phyloP scores from a whole-genome alignment of 2,329 filamentous ascomycete species.

The Elsinoe fawcettii region DNA sequence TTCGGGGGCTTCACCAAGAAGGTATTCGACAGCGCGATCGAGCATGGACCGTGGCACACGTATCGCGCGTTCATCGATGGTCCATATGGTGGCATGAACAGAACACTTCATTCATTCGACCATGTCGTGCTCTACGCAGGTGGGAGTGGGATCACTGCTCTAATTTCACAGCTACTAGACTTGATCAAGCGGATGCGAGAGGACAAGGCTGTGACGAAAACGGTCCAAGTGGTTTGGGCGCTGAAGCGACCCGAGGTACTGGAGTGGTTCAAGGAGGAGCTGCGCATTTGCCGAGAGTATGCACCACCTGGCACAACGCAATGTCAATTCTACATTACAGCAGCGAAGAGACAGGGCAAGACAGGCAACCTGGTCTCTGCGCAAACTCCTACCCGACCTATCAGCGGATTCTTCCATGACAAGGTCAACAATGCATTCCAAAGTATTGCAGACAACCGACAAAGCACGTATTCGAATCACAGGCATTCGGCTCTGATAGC shows the following conservation, averaged over 20 bases:
- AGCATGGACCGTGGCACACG: conserved; percentile 82
- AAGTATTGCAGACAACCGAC: conserved; percentile 68
- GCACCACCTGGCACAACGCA: conserved; percentile 82
- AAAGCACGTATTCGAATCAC: conserved; percentile 37
- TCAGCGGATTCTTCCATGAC: conserved; percentile 73
- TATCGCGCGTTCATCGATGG: conserved; percentile 90
- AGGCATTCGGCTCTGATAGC: conserved; percentile 76
- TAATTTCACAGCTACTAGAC: conserved; percentile 83
- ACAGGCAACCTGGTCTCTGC: conserved; percentile 46
- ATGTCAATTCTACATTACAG: conserved; percentile 91
- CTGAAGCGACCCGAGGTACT: conserved; percentile 85
- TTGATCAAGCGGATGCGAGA: conserved; percentile 96
- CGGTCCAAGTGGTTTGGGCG: conserved; percentile 88
- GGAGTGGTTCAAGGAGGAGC: conserved; percentile 95
- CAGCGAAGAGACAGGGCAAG: conserved; percentile 52
- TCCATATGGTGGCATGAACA: conserved; percentile 88
- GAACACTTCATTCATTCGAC: conserved; percentile 84
- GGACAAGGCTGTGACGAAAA: conserved; percentile 84
- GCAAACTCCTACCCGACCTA: conserved; percentile 46
- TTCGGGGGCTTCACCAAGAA: conserved; percentile 84
- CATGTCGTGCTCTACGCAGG: conserved; percentile 89
- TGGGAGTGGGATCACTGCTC: conserved; percentile 86
- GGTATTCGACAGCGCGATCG: conserved; percentile 72
- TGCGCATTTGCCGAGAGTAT: conserved; percentile 82
- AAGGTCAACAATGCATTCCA: conserved; percentile 82